Percentiles rank a stretch among this genome's conserved stretches.
These are phyloP conservation scores for Xylaria scruposa DNA, from an alignment of 495 filamentous ascomycete genomes.

Conservation along the genomic window DNA sequence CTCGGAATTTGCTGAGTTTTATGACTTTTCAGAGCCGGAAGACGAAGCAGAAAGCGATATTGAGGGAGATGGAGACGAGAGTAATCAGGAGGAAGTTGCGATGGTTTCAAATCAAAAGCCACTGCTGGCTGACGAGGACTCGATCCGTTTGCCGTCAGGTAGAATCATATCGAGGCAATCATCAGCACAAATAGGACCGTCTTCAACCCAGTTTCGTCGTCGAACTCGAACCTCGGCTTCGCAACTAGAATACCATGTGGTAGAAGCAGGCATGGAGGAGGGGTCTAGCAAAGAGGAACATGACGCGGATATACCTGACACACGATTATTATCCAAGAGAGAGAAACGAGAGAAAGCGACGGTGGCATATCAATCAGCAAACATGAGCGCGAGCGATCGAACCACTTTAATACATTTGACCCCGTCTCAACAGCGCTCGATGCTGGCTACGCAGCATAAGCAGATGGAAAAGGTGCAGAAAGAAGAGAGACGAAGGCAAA, in stretches of 20 bases:
- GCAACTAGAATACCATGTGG: neutral
- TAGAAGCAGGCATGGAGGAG: constrained; percentile 16
- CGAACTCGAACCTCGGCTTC: constrained; percentile 25
- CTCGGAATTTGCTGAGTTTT: constrained; percentile 44
- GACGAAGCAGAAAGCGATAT: constrained; percentile 24
- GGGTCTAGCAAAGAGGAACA: constrained; percentile 14
- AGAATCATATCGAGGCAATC: constrained; percentile 37
- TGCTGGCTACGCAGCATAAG: constrained; percentile 41
- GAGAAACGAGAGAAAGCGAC: constrained; percentile 31
- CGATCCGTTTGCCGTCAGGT: constrained; percentile 38
- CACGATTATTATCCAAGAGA: constrained; percentile 27
- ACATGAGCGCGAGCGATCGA: constrained; percentile 39
- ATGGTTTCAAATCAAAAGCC: constrained; percentile 22
- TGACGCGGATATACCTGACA: constrained; percentile 16
- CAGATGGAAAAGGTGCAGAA: constrained; percentile 38
- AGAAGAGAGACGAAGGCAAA: constrained; percentile 32
- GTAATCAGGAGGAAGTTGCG: constrained; percentile 15
- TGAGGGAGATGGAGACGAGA: constrained; percentile 25
- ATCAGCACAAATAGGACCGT: constrained; percentile 30
- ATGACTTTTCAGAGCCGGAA: constrained; percentile 29
- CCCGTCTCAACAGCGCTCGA: constrained; percentile 36
- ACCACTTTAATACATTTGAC: constrained; percentile 40
- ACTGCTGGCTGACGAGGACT: constrained; percentile 28
- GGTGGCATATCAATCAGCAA: constrained; percentile 35
- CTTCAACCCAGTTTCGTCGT: constrained; percentile 19